These are phyloP conservation scores for Trichoderma aggressivum DNA, from an alignment of 2,329 filamentous ascomycete genomes.

Conservation along the genomic window DNA sequence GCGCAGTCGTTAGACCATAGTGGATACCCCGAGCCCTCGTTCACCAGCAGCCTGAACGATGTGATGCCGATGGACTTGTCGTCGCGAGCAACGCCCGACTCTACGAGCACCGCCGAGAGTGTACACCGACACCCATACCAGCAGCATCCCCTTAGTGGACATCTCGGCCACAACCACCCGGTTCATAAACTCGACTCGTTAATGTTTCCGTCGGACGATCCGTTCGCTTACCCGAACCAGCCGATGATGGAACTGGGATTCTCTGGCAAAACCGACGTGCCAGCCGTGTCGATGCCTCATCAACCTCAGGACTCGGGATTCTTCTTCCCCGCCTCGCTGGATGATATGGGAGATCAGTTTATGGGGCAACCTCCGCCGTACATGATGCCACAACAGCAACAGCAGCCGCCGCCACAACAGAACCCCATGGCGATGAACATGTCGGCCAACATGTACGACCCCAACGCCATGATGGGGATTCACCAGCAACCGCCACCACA, in stretches of 20 bases:
- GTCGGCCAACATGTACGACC: constrained; percentile 43
- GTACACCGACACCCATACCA: constrained; percentile 35
- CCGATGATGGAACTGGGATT: constrained; percentile 61
- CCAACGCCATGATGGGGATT: constrained; percentile 42
- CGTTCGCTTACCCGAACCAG: constrained; percentile 76
- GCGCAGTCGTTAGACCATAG: constrained; percentile 28
- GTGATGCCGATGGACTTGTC: constrained; percentile 46
- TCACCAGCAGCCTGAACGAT: constrained; percentile 42
- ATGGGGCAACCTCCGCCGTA: constrained; percentile 70
- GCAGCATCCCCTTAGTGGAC: constrained; percentile 31
- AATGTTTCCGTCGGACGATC: constrained; percentile 77
- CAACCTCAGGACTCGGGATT: constrained; percentile 41
- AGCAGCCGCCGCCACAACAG: background rate
- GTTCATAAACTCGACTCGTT: constrained; percentile 70
- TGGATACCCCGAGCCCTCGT: constrained; percentile 36
- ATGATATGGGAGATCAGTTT: constrained; percentile 70
- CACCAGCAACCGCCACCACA: constrained; percentile 27
- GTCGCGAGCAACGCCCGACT: constrained; percentile 42
- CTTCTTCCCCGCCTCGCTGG: constrained; percentile 52
- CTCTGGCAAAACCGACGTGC: constrained; percentile 34
- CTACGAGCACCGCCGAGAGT: constrained; percentile 41
- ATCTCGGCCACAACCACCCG: constrained; percentile 37
- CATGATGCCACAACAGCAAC: constrained; percentile 49
- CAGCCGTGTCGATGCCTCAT: constrained; percentile 33
- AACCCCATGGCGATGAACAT: constrained; percentile 42